Base-by-base conservation (phyloP, 225 moss, liverwort and hornwort species). In the Takakia lepidozioides region DNA sequence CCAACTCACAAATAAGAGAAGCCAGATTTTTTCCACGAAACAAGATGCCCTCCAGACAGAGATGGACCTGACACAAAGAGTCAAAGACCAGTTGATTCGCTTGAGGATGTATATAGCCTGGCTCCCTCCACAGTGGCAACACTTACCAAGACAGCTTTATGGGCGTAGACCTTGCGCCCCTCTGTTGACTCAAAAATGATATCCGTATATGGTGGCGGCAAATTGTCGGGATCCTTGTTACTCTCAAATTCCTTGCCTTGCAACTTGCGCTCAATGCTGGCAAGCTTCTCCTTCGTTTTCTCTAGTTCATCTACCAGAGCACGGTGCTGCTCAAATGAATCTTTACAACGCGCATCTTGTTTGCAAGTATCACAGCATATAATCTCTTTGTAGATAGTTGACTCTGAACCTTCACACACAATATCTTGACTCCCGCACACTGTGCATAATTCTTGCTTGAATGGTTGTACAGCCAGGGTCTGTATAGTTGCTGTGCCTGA, bases 151-250 rank as follows among this genome's bases (percentile, higher is more conserved):
- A 80, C 80, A 35, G 74, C 80, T 58, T 61, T 80, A 43, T 80
- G 80, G 38, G 70, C 80, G 25, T 80, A 80, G 35, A 80, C 74
- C 67, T 74, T 80, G 54, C 80, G 74, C 49, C 70, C 74, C 37
- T 80, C 67, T 21, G 64, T 59, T 22, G 80, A 63, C 67, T 71
- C 74, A 52, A 80, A 80, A 50, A 57, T 58, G 58, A 74, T 40
- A 55, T 80, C 80, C 43, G 80, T 66, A 50, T 74, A 80, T 41
- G 74, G 74, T 42, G 48, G 80, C 58, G 80, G 80, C 51, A 71
- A 54, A 55, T 80, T 70, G 30, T 71, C 67, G 49, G 57, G 51
- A 62, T 59, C 60, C 36, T 63, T 61, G 57, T 70, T 54, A 52
- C 60, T 62, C 49, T 64, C 74, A 32, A 80, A 74, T 32, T 80